phyloP scores from a whole-genome alignment of 2,329 filamentous ascomycete species.

The Fusarium sp. region DNA sequence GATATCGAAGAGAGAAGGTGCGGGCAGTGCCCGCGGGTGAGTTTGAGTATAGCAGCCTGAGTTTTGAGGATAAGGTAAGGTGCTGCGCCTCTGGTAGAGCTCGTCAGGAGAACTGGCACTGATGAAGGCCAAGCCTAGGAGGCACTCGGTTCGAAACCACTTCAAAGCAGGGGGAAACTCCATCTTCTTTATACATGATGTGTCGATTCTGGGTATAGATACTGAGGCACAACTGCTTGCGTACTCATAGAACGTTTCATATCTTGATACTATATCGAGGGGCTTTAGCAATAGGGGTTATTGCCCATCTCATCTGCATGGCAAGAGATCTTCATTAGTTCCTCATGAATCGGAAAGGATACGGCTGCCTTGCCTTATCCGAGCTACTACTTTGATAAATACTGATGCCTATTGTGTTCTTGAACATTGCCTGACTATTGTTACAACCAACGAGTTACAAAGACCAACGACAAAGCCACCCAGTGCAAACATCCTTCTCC shows the following conservation, averaged over 20 bases:
- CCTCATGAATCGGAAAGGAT: accelerated
- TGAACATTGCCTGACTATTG: neutral
- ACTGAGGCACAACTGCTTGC: accelerated
- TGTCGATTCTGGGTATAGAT: accelerated
- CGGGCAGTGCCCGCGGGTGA: neutral
- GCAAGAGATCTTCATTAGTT: accelerated
- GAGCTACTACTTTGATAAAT: accelerated
- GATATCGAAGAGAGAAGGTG: neutral
- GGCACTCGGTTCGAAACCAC: neutral
- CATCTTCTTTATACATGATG: too few relatives aligned
- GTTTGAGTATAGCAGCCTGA: neutral
- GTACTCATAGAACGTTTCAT: neutral
- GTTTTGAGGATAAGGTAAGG: neutral
- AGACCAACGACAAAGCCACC: neutral
- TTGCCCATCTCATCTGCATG: too few relatives aligned
- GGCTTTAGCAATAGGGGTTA: neutral
- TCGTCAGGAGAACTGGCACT: neutral
- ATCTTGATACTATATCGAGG: neutral
- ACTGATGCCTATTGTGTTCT: neutral
- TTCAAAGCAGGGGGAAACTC: neutral
- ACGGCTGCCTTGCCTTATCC: accelerated
- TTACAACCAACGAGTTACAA: neutral
- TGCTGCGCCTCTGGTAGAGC: too few relatives aligned
- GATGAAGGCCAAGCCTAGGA: accelerated
- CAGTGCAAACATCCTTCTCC: neutral